Evolutionary conservation across 371 early-diverging fungal species (phyloP), one percentile per base, ranked within the genome.

Genomic region (Entomophthora muscae): DNA sequence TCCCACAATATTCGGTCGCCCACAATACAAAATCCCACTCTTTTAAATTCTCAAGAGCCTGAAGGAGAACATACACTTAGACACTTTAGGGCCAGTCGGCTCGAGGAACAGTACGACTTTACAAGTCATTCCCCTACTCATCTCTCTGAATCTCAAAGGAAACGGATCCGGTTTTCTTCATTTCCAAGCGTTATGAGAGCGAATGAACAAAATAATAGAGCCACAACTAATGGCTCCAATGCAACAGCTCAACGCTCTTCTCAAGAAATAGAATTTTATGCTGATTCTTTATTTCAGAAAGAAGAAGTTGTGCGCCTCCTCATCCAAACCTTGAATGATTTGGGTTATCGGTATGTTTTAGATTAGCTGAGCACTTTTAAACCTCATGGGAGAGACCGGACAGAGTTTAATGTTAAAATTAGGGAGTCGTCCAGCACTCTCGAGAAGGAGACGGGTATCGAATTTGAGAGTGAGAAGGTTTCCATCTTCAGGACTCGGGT

Each of bases 371-470:
- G 42, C 42, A 17, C 10, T 17, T 5, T 5, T 5, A 10, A 42
- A 17, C 42, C 42, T 42, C 17, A 5, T 5, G 42, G 42, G 42
- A 42, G 5, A 42, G 17, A 5, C 42, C n/a, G n/a, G n/a, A n/a
- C n/a, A n/a, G n/a, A 42, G 17, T 42, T 17, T 42, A 17, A 17
- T 17, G 17, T 17, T 42, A 42, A n/a, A n/a, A n/a, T n/a, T 70
- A 84, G 83, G 42, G 70, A 82, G 33, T 70, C 84, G 1, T 86
- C 88, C 7, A 55, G 68, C 13, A 33, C 58, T 10, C 73, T 94
- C 32, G 80, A 91, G 67, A 31, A 68, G 32, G 93, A 93, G 64
- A 83, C 91, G 1, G 89, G 90, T 0, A 73, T 74, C 54, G 65
- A 69, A 5, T 71, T 87, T 7, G 94, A 93, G 68, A 73, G 81